Percentiles rank a stretch among this genome's conserved stretches.
phyloP scores from a whole-genome alignment of 2,329 filamentous ascomycete species.

The Magnaporthiopsis rhizophila region DNA sequence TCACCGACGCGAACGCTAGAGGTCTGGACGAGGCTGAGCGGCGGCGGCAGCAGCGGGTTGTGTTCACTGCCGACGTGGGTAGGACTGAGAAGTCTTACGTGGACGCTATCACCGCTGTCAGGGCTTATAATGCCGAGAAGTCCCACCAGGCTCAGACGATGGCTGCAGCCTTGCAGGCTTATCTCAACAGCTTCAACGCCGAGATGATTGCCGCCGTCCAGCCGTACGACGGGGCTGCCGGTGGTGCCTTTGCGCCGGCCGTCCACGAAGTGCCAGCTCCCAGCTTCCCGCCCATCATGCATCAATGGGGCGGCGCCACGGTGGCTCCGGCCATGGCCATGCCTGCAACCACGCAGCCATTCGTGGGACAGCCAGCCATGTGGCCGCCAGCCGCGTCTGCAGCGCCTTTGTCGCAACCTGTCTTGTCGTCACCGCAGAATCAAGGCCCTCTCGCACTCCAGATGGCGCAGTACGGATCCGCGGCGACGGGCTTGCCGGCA shows the following conservation, averaged over 20 bases:
- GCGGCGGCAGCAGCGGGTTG: slow-evolving; percentile 40
- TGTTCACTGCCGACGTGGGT: slow-evolving; percentile 37
- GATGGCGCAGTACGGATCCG: background rate
- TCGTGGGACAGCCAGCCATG: slow-evolving; percentile 16
- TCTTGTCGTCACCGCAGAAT: slow-evolving; percentile 15
- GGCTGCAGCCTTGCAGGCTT: slow-evolving; percentile 28
- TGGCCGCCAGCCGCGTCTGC: slow-evolving; percentile 27
- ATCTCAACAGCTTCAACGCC: slow-evolving; percentile 33
- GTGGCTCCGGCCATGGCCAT: slow-evolving; percentile 15
- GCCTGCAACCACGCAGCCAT: background rate
- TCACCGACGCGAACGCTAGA: slow-evolving; percentile 59
- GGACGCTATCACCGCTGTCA: slow-evolving; percentile 30
- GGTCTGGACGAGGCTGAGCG: slow-evolving; percentile 57
- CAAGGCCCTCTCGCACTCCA: background rate
- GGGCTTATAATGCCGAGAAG: slow-evolving; percentile 28
- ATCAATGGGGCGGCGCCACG: slow-evolving; percentile 21
- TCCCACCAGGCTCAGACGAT: slow-evolving; percentile 30
- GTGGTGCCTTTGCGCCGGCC: slow-evolving; percentile 1
- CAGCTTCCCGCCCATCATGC: slow-evolving; percentile 10
- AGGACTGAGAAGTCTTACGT: slow-evolving; percentile 36
- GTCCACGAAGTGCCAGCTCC: background rate
- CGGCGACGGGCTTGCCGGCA: background rate
- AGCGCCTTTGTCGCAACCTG: slow-evolving; percentile 24
- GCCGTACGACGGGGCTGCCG: background rate
- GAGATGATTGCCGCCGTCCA: slow-evolving; percentile 21